These are phyloP conservation scores for Rhododendron molle DNA, from an alignment of 148 eudicot genomes.

Conservation along the genomic window DNA sequence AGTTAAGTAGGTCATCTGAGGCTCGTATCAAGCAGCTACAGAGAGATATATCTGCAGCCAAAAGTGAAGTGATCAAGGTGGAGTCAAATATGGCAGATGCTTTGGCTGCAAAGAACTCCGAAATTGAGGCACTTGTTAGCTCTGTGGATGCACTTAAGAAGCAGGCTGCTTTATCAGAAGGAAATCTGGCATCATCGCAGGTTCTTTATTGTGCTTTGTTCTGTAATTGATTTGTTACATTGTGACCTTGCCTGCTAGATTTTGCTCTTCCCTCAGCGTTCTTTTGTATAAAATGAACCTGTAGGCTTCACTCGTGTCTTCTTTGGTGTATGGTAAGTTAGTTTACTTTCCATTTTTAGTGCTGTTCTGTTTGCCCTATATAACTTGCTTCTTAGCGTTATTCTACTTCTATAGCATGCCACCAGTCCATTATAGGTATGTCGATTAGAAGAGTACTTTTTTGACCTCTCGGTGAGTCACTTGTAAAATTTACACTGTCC, in stretches of 20 bases:
- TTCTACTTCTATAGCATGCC: neutral
- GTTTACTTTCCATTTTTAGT: neutral
- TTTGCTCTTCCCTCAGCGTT: neutral
- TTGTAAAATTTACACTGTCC: neutral
- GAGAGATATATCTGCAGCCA: conserved; percentile 68
- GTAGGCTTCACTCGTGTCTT: neutral
- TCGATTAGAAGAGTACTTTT: neutral
- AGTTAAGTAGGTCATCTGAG: conserved; percentile 82
- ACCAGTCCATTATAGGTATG: neutral
- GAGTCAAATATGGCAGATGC: conserved; percentile 92
- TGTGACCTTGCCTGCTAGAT: neutral
- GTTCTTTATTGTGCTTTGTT: conserved; percentile 23
- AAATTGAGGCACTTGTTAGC: conserved; percentile 80
- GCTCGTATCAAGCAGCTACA: conserved; percentile 73
- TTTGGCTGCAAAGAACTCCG: conserved; percentile 89
- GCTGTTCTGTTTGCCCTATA: neutral
- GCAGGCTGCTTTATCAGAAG: conserved; percentile 94
- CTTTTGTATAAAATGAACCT: neutral
- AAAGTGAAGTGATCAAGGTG: conserved; percentile 61
- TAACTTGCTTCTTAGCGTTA: neutral
- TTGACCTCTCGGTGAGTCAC: neutral
- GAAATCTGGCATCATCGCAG: conserved; percentile 93
- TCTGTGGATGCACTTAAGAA: conserved; percentile 86
- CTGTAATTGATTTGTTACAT: neutral
- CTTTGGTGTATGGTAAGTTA: conserved; percentile 2